Evolutionary conservation across 495 filamentous ascomycete species (phyloP).

Genomic region (Penicillium malachiteum): DNA sequence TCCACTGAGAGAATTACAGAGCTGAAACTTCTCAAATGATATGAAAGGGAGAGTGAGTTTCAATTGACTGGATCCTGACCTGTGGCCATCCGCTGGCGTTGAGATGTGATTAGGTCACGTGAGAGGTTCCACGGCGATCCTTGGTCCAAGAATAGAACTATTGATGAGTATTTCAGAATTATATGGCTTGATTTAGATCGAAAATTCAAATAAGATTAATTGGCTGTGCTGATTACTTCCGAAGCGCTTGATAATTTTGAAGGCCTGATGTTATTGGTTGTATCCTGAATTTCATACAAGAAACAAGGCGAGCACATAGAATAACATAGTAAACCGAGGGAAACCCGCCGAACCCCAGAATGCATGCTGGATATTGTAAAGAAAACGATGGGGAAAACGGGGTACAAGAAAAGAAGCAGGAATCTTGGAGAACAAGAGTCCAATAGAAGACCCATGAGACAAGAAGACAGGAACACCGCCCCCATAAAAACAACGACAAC

Average conservation of each 20-base stretch:
- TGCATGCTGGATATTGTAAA: constrained; percentile 31
- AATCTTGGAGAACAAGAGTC: not conserved
- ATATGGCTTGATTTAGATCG: too few species aligned
- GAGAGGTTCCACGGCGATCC: not conserved
- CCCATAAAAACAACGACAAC: constrained; percentile 20
- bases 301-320: constrained; percentile 17
- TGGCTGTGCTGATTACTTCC: not conserved
- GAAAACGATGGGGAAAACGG: constrained; percentile 9
- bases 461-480: constrained; percentile 12
- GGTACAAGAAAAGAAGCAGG: not conserved
- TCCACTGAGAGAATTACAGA: not conserved
- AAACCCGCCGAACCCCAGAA: constrained; percentile 30
- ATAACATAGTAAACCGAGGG: constrained; percentile 19
- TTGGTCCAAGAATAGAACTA: not conserved
- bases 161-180: too few species aligned
- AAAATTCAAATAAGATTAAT: too few species aligned
- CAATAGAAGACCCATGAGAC: constrained; percentile 4
- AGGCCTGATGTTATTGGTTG: constrained; percentile 18
- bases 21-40: not conserved
- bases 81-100: not conserved
- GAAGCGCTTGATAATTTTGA: not conserved
- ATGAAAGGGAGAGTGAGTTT: not conserved
- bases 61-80: not conserved
- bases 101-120: not conserved
- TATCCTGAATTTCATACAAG: constrained; percentile 26